Conservation (phyloP, 1,284 basidiomycete species). For the Ustilago curta region DNA sequence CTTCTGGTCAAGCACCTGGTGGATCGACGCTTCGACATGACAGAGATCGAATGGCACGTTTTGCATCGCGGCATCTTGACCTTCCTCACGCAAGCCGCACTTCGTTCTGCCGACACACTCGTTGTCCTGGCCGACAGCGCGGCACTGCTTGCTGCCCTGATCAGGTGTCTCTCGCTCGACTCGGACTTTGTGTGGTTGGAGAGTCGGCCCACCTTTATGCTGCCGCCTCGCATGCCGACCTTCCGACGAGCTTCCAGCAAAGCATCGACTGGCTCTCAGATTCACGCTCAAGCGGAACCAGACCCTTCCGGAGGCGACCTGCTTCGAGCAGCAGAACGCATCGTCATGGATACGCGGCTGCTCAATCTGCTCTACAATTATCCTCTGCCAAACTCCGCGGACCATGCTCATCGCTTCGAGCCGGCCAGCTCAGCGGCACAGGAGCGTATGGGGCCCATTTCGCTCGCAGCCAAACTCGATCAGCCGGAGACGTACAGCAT, state of each 20-base stretch:
- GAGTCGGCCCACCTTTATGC: slow-evolving; percentile 32
- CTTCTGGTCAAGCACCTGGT: slow-evolving; percentile 58
- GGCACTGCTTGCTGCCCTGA: slow-evolving; percentile 53
- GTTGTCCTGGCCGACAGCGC: slow-evolving; percentile 54
- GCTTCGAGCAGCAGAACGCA: slow-evolving; percentile 50
- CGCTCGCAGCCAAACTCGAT: slow-evolving; percentile 49
- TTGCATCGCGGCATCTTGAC: slow-evolving; percentile 40
- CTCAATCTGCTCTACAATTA: slow-evolving; percentile 58
- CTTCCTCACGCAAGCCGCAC: slow-evolving; percentile 45
- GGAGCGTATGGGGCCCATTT: slow-evolving; percentile 34
- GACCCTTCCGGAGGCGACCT: slow-evolving; percentile 33
- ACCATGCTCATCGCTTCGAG: slow-evolving; percentile 16
- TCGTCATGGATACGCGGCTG: slow-evolving; percentile 52
- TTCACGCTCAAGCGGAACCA: slow-evolving; percentile 5
- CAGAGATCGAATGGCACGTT: slow-evolving; percentile 38
- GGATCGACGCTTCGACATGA: slow-evolving; percentile 50
- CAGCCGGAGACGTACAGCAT: slow-evolving; percentile 54
- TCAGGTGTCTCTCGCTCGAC: slow-evolving; percentile 55
- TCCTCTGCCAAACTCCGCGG: slow-evolving; percentile 28
- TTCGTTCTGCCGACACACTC: slow-evolving; percentile 43
- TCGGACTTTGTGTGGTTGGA: slow-evolving; percentile 51
- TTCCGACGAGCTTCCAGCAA: background rate
- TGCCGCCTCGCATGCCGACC: slow-evolving; percentile 16
- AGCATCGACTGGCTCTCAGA: background rate
- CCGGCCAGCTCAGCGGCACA: background rate